These are phyloP conservation scores for Tulasnella sp. DNA, from an alignment of 768 basidiomycete species.

Conservation along the genomic window DNA sequence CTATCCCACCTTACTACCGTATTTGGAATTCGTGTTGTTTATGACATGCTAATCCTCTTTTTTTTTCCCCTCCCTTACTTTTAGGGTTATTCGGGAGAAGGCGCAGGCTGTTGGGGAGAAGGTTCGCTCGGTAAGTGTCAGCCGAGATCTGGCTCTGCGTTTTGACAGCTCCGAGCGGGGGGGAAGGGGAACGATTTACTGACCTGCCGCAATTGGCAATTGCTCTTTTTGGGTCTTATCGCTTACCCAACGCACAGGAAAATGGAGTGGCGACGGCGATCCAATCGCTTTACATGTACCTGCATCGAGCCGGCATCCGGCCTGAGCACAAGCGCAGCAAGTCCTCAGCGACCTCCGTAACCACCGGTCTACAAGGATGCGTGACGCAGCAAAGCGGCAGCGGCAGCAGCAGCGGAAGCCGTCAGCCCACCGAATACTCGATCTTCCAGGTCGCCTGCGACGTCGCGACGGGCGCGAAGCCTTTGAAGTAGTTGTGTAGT, in stretches of 20 bases:
- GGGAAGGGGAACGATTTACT: neutral
- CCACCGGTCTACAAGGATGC: neutral
- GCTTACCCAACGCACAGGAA: slow-evolving; percentile 48
- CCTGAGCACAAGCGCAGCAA: slow-evolving; percentile 24
- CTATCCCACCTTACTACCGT: neutral
- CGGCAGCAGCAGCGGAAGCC: neutral
- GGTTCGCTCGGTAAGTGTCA: slow-evolving; percentile 47
- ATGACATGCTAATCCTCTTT: too few relatives aligned
- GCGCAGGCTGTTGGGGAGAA: slow-evolving; percentile 54
- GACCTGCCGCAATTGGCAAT: neutral
- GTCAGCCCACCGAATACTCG: neutral
- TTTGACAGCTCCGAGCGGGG: neutral
- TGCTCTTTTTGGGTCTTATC: neutral
- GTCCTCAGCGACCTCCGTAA: neutral
- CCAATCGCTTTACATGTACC: slow-evolving; percentile 58
- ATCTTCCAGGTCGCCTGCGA: neutral
- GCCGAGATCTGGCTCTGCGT: neutral
- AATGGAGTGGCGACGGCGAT: slow-evolving; percentile 63
- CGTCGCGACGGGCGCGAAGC: neutral
- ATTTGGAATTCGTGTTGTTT: neutral
- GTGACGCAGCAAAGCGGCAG: neutral
- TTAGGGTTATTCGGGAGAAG: slow-evolving; percentile 63
- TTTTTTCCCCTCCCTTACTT: neutral
- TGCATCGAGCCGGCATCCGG: slow-evolving; percentile 46
- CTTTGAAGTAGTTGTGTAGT: neutral